A percentile compares a stretch with the other conserved stretches of the same genome.
phyloP scores from a whole-genome alignment of 805 yeast genomes.

The Lachancea sp. region DNA sequence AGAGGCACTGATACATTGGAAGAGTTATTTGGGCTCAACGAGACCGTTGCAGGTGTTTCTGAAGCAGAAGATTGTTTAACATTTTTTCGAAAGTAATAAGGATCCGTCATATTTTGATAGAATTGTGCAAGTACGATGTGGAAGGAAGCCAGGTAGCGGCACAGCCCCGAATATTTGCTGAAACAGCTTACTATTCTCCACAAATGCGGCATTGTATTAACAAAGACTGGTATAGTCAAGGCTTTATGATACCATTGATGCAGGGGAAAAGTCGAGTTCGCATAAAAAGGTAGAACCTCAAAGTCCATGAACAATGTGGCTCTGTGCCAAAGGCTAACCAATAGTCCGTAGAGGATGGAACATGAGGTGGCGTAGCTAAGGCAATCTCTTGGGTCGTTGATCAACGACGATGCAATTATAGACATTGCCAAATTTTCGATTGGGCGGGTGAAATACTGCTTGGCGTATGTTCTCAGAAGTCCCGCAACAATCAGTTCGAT shows the following conservation, averaged over 20 bases:
- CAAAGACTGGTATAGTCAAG: conserved; percentile 1
- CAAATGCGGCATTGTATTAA: not conserved
- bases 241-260: conserved; percentile 3
- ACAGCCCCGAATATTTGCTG: conserved; percentile 14
- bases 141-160: conserved; percentile 24
- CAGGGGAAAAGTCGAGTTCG: not conserved
- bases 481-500: conserved; percentile 18
- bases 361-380: conserved; percentile 27
- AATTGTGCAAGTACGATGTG: conserved; percentile 27
- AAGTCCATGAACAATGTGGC: conserved; percentile 3
- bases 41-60: not conserved
- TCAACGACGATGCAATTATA: conserved; percentile 29
- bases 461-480: conserved; percentile 17
- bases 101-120: conserved; percentile 11
- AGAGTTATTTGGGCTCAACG: conserved; percentile 3
- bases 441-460: conserved; percentile 19
- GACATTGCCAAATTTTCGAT: conserved; percentile 26
- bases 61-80: not conserved
- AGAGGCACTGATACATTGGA: not conserved
- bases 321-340: conserved; percentile 13
- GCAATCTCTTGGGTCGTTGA: conserved; percentile 28
- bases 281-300: not conserved
- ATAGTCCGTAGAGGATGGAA: conserved; percentile 23
- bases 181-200: conserved; percentile 6
- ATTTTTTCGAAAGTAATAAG: conserved; percentile 1